Evolutionary conservation across 345 rosid species (phyloP), one percentile per base, ranked within the genome.

Genomic region (Eucalyptus albens): DNA sequence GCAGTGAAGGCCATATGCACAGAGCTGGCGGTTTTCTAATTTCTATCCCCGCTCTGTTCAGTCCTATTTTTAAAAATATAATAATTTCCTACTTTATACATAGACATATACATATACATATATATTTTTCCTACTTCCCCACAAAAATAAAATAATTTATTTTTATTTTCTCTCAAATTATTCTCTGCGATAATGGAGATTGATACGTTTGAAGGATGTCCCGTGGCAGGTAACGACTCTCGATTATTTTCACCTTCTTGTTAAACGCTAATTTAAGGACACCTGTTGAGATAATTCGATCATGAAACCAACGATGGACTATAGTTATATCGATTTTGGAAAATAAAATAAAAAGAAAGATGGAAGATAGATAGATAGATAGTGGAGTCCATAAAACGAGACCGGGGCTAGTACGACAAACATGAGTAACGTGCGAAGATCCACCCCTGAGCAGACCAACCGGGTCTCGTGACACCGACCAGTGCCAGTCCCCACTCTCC

Each of bases 391-490:
- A 17, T 33, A 19, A 19, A 37, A 72, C 24, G 26, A 53, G 59
- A 53, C 42, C 50, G 51, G 50, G 15, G 60, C 29, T 50, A 21
- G 45, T n/a, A 26, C 40, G 44, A 72, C 50, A 60, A 88, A 86
- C 86, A 87, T n/a, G 47, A 88, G 86, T 91, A 95, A 94, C 97
- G 96, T 95, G 97, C 90, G 94, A 92, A 90, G 94, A 95, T 94
- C 95, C 92, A 90, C 91, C 90, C 86, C 42, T 5, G 92, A 89
- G 96, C 94, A 92, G 96, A 94, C 94, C 94, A 90, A 47, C 85
- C 69, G 94, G 95, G 94, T 89, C 93, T 51, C 14, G 37, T 90
- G 92, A 93, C 89, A 40, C 77, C 65, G 95, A 94, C 93, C 50
- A 40, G 44, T 50, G 9, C 83, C 89, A 88, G 50, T 67, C 69